These are phyloP conservation scores for Bonia amplexicaulis DNA, from an alignment of 176 grass and related monocot genomes.

Conservation along the genomic window DNA sequence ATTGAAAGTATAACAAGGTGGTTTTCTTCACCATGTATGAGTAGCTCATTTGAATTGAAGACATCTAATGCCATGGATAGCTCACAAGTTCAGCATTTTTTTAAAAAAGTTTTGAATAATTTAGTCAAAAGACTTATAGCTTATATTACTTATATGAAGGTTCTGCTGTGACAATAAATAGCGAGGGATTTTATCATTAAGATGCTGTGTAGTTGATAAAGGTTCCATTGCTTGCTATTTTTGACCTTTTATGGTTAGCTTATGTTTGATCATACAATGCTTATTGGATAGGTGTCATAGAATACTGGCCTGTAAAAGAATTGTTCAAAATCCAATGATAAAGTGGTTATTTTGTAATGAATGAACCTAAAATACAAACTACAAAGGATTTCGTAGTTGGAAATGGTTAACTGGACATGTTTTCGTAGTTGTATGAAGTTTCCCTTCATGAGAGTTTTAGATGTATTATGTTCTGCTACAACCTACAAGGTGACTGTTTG, in stretches of 20 bases:
- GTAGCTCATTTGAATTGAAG: not conserved
- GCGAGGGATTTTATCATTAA: not conserved
- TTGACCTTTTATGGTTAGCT: not conserved
- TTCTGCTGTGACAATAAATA: not conserved
- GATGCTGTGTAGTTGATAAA: not conserved
- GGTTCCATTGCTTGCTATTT: not conserved
- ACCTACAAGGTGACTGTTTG: not conserved
- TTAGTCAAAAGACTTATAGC: not conserved
- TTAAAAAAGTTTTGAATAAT: not conserved
- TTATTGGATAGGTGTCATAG: conserved; percentile 10
- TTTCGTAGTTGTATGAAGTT: not conserved
- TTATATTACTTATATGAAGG: not conserved
- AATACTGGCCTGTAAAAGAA: not conserved
- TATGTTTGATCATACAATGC: not conserved
- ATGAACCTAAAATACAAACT: not conserved
- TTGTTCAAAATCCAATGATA: not conserved
- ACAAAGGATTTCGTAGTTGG: not conserved
- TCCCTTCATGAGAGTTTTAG: not conserved
- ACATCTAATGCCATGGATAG: not conserved
- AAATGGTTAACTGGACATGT: not conserved
- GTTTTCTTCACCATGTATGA: not conserved
- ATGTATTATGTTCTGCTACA: not conserved
- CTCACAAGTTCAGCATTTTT: not conserved
- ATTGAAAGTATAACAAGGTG: not conserved
- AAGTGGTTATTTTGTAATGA: not conserved